Evolutionary conservation across 495 filamentous ascomycete species (phyloP).

Genomic region (Evernia prunastri): DNA sequence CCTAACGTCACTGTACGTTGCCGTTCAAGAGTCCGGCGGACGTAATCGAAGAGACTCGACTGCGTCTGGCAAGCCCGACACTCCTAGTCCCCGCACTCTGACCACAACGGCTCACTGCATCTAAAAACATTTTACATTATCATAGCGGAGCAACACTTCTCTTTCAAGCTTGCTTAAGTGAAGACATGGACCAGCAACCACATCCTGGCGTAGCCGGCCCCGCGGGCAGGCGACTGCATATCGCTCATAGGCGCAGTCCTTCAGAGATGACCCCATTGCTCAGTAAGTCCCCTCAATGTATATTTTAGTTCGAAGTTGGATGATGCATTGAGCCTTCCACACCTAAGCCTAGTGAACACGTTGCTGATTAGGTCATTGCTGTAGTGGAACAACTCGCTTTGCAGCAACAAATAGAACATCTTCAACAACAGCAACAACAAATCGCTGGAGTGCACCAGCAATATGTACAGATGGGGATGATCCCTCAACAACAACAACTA

Average conservation of each 20-base stretch:
- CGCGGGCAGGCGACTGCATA: conserved; percentile 85
- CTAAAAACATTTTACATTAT: not conserved
- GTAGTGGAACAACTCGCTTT: conserved; percentile 97
- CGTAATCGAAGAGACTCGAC: not conserved
- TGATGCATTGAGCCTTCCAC: not conserved
- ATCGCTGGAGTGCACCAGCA: conserved; percentile 94
- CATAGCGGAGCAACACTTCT: not conserved
- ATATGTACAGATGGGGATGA: conserved; percentile 93
- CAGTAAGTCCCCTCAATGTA: conserved; percentile 65
- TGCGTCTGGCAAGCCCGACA: conserved; percentile 7
- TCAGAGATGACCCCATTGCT: conserved; percentile 97
- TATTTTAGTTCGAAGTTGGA: conserved; percentile 10
- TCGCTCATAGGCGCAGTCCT: conserved; percentile 93
- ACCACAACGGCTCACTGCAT: conserved; percentile 3
- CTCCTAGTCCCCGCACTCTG: not conserved
- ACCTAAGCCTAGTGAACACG: not conserved
- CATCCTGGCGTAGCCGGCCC: conserved; percentile 73
- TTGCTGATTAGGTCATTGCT: conserved; percentile 20
- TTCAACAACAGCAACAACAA: conserved; percentile 98
- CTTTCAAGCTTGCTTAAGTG: not conserved
- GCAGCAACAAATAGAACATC: conserved; percentile 95
- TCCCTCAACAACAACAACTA: conserved; percentile 76
- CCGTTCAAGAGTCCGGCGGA: conserved; percentile 3
- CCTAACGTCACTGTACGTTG: not conserved
- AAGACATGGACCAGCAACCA: conserved; percentile 74